Percentiles rank a stretch among this genome's conserved stretches.
phyloP scores from a whole-genome alignment of 371 early-diverging fungal genomes.

The Mucor sp. region DNA sequence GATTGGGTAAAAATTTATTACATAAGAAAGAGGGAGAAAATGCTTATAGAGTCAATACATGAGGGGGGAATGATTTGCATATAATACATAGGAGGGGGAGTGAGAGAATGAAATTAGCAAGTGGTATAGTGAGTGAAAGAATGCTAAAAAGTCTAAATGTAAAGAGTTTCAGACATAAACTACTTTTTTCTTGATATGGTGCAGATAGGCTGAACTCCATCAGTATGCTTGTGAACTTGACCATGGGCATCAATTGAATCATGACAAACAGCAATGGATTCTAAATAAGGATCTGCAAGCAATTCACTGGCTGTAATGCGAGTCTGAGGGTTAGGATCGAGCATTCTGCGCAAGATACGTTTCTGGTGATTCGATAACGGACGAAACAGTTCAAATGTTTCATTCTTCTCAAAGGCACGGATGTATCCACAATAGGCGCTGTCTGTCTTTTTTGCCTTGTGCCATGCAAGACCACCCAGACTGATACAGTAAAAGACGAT shows the following conservation, averaged over 20 bases:
- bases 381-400: slow-evolving; percentile 63
- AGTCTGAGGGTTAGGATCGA: slow-evolving; percentile 48
- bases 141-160: not conserved
- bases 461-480: slow-evolving; percentile 64
- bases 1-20: not conserved
- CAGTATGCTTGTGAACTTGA: slow-evolving; percentile 21
- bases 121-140: slow-evolving; percentile 4
- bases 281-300: slow-evolving; percentile 71
- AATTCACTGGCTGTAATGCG: slow-evolving; percentile 63
- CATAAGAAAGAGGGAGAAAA: not conserved
- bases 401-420: slow-evolving; percentile 41
- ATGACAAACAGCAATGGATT: slow-evolving; percentile 47
- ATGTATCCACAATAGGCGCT: slow-evolving; percentile 58
- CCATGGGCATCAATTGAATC: slow-evolving; percentile 13
- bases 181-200: slow-evolving; percentile 9
- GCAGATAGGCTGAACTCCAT: slow-evolving; percentile 25
- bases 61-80: not conserved
- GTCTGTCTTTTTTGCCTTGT: slow-evolving; percentile 68
- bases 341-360: slow-evolving; percentile 53
- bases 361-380: slow-evolving; percentile 57
- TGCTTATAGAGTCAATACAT: not conserved
- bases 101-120: not conserved
- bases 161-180: not conserved
- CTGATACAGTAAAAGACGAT: slow-evolving; percentile 80
- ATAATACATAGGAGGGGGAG: slow-evolving; percentile 1